Base-by-base conservation (phyloP, 176 grass and related monocot species). In the Triticum timopheevii region DNA sequence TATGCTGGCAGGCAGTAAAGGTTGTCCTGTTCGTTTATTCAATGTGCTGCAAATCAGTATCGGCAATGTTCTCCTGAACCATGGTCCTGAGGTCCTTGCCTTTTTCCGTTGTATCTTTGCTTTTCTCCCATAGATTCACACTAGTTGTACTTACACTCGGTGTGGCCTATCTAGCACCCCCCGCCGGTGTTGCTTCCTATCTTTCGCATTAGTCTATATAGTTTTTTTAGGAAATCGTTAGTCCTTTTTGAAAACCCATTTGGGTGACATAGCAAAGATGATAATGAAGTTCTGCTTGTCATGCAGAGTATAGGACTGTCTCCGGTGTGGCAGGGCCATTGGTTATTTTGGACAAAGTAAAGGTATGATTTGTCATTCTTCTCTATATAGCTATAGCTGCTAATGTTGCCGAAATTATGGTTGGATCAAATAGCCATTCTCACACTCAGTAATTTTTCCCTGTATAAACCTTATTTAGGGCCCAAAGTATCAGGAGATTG, bases 321-420 rank as follows among this genome's bases (percentile, higher is more conserved):
- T 97, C 95, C 84, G 95, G 95, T 76, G 95, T 97, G 34, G 92
- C 95, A 17, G 95, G 95, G 78, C 95, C 95, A 38, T 82, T 97
- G 58, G 95, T 97, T 83, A 97, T 97, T 63, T 89, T 97, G 90
- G 95, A 97, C 4, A 97, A 94, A 97, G 95, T 97, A 79, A 97
- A 97, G 92, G 95, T 97, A 72, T 66, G 42, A 36, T 39, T 77
- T 54, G 50, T 63, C 58, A 31, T 27, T 73, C 71, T 70, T 88
- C 68, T 87, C 19, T 44, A 80, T 13, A 77, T 27, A 78, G 28
- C 25, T 69, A 42, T 50, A 30, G 33, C 13, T 59, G 35, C 35
- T 69, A 33, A 77, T 31, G 8, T 30, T 6, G 0, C 20, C 69
- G 36, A 22, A 62, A 33, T 79, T n/a, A 69, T 38, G 24, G 6